phyloP scores from a whole-genome alignment of 108 stramenopile species.

The Hondaea fermentalgiana region DNA sequence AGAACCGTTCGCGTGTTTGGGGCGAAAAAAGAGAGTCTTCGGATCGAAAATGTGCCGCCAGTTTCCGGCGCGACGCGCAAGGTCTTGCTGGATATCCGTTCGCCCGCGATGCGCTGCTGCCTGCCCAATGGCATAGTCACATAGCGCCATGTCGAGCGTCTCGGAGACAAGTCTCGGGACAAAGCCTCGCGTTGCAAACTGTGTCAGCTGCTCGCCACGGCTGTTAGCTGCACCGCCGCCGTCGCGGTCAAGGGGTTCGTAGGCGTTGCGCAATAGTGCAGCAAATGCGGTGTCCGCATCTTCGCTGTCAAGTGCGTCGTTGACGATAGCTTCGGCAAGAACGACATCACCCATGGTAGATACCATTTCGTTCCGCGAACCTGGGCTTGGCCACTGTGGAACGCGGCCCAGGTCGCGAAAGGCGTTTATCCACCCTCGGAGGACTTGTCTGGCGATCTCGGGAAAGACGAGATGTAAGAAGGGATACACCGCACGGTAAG shows the following conservation, averaged over 20 bases:
- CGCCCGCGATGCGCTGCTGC: neutral
- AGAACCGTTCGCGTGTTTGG: neutral
- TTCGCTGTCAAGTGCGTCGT: neutral
- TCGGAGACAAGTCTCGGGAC: conserved; percentile 8
- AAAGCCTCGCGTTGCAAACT: conserved; percentile 23
- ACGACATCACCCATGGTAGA: conserved; percentile 33
- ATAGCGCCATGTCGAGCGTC: conserved; percentile 26
- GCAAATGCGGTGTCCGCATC: neutral
- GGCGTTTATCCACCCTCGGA: conserved; percentile 30
- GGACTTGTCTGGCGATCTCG: neutral
- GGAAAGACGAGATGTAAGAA: conserved; percentile 18
- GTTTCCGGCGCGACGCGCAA: neutral
- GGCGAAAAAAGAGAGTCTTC: conserved; percentile 20
- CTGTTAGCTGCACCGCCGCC: neutral
- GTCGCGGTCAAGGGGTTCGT: neutral
- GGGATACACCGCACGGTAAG: conserved; percentile 34
- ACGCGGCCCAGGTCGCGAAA: conserved; percentile 26
- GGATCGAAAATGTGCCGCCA: neutral
- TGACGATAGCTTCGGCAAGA: conserved; percentile 30
- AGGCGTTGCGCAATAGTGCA: conserved; percentile 19
- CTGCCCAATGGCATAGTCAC: conserved; percentile 26
- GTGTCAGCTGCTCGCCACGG: neutral
- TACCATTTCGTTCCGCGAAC: conserved; percentile 27
- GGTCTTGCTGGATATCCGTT: neutral
- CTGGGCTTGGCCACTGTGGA: conserved; percentile 34